Evolutionary conservation across 2,329 filamentous ascomycete species (phyloP), one percentile per base, ranked within the genome.

Genomic region (Lachnellula hyalina): DNA sequence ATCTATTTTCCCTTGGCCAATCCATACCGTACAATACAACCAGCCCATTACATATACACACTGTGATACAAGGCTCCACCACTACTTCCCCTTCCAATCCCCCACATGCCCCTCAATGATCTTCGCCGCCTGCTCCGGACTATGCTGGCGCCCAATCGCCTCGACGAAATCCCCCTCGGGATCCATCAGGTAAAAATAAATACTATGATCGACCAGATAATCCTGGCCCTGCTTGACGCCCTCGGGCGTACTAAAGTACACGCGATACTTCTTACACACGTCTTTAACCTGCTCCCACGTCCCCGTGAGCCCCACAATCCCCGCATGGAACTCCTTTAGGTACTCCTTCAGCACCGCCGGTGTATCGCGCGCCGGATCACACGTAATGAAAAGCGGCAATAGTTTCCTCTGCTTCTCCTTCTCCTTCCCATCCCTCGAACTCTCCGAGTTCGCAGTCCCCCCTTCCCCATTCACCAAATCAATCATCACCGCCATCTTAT

Each of bases 141-240:
- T 96, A 74, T 97, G 92, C 74, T 99, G 94, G 59, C 94, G 80
- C 17, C 94, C 94, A 67, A 99, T 85, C 12, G 92, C 95, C 76
- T 99, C 95, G 28, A 99, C 93, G 72, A 99, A 99, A 71, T 99
- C 92, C 19, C 93, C 93, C 65, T 97, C 92, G 0, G 94, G 94
- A 71, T 97, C 94, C 94, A 99, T 99, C 63, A 99, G 75, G 73
- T 99, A 99, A 68, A 99, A 99, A 78, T 99, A 99, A 65, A 99
- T 99, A 72, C 91, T 96, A 76, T 99, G 94, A 72, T 99, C 94
- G 12, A 99, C 94, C 65, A 99, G 74, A 71, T 99, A 99, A 73
- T 99, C 94, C 77, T 96, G 89, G 1, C 93, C 94, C 1, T 91
- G 87, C 77, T 92, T 87, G 54, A 97, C 89, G 60, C 91, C 82